Percentiles rank a stretch among this genome's conserved stretches.
phyloP scores from a whole-genome alignment of 2,329 filamentous ascomycete species.

The Phoma sp. region DNA sequence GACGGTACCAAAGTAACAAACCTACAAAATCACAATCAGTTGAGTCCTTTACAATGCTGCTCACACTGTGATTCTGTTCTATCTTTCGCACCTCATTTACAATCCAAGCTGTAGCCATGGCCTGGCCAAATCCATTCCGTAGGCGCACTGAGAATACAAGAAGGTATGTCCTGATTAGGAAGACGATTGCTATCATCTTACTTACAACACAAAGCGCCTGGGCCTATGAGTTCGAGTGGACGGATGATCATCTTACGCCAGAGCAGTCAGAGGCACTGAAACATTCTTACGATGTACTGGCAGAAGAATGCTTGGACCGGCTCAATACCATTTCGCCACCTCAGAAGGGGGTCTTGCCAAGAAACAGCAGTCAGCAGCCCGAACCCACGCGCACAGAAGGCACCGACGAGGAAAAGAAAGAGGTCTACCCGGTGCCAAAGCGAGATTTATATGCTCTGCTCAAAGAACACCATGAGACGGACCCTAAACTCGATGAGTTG shows the following conservation, averaged over 20 bases:
- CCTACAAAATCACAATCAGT: neutral
- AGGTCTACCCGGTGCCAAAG: slow-evolving; percentile 44
- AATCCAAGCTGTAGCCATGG: slow-evolving; percentile 41
- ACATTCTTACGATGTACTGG: slow-evolving; percentile 72
- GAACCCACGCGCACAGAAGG: slow-evolving; percentile 34
- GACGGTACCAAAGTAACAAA: slow-evolving; percentile 20
- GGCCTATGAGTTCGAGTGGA: slow-evolving; percentile 75
- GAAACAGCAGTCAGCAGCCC: slow-evolving; percentile 46
- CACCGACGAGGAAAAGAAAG: slow-evolving; percentile 39
- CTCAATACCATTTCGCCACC: slow-evolving; percentile 68
- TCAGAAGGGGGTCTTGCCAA: slow-evolving; percentile 43
- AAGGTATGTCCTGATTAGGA: slow-evolving; percentile 42
- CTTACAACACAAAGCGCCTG: slow-evolving; percentile 55
- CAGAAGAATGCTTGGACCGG: slow-evolving; percentile 68
- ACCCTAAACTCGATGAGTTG: slow-evolving; percentile 63
- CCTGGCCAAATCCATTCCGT: slow-evolving; percentile 52
- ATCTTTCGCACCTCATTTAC: neutral
- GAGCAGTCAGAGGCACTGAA: slow-evolving; percentile 67
- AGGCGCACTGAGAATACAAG: slow-evolving; percentile 52
- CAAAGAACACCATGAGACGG: slow-evolving; percentile 61
- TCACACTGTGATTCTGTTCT: neutral
- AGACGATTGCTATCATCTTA: slow-evolving; percentile 15
- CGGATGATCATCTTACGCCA: slow-evolving; percentile 65
- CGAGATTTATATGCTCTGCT: slow-evolving; percentile 71
- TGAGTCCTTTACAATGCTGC: neutral